These are phyloP conservation scores for Camelina hispida DNA, from an alignment of 345 rosid genomes.

Conservation along the genomic window DNA sequence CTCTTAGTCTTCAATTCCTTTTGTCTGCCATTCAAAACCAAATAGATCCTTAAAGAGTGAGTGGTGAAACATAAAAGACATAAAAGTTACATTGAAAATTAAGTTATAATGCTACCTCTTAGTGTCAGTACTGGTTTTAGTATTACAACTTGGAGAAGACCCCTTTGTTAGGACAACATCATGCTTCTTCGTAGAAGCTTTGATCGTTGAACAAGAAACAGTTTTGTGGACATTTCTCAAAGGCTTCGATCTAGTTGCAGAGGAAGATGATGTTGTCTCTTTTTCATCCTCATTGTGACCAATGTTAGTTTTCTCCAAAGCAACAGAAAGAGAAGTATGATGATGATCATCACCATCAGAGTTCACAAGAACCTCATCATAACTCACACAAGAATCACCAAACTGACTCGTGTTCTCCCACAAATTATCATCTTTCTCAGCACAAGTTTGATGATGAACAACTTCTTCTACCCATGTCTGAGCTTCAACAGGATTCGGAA, in stretches of 20 bases:
- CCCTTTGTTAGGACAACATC: constrained; percentile 48
- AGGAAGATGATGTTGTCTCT: neutral
- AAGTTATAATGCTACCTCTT: constrained; percentile 52
- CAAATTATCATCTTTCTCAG: constrained; percentile 38
- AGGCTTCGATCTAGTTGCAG: constrained; percentile 7
- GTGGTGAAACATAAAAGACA: neutral
- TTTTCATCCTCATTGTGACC: neutral
- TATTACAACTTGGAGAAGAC: constrained; percentile 46
- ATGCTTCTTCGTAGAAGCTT: constrained; percentile 41
- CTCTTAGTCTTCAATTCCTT: constrained; percentile 50
- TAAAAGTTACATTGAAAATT: constrained; percentile 15
- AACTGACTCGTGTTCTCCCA: constrained; percentile 39
- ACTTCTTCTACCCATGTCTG: constrained; percentile 44
- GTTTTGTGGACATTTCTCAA: neutral
- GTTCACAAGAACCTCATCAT: constrained; percentile 48
- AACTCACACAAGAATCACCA: constrained; percentile 45
- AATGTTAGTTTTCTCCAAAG: constrained; percentile 18
- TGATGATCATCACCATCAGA: constrained; percentile 11
- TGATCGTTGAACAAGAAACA: neutral
- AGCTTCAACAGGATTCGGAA: constrained; percentile 51
- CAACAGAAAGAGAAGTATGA: constrained; percentile 14
- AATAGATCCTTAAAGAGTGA: constrained; percentile 26
- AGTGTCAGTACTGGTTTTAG: constrained; percentile 46
- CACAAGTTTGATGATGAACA: constrained; percentile 38
- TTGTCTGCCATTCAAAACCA: constrained; percentile 49